phyloP scores from a whole-genome alignment of 495 filamentous ascomycete genomes.

The Parathielavia hyrcaniae region DNA sequence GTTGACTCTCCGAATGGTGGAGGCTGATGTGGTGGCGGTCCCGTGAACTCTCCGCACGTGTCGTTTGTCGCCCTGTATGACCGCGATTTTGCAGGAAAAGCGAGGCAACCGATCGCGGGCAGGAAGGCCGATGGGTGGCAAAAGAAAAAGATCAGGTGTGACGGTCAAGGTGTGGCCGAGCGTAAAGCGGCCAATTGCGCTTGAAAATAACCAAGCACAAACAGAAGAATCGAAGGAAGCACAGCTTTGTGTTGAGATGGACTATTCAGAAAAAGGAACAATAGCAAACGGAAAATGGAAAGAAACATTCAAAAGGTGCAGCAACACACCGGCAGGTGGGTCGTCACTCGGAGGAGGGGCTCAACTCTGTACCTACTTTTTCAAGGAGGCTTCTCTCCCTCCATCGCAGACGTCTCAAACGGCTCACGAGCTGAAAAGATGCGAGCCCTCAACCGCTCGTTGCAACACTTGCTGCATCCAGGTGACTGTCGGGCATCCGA shows the following conservation, averaged over 20 bases:
- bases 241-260: conserved; percentile 13
- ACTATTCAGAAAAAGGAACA: neutral
- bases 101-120: conserved; percentile 7
- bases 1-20: neutral
- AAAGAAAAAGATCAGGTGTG: conserved; percentile 1
- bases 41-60: too few relatives aligned
- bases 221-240: conserved; percentile 15
- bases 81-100: neutral
- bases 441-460: neutral
- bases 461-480: neutral
- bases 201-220: conserved; percentile 9
- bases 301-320: neutral
- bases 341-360: neutral
- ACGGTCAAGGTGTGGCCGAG: conserved; percentile 10
- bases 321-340: neutral
- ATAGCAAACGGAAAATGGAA: conserved; percentile 5
- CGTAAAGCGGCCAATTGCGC: conserved; percentile 6
- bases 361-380: neutral
- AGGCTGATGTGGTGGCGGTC: neutral
- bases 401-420: neutral
- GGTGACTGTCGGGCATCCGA: neutral
- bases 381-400: neutral
- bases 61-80: neutral
- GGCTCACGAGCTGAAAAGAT: neutral
- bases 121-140: conserved; percentile 4